A percentile compares a stretch with the other conserved stretches of the same genome.
These are phyloP conservation scores for Epipyxis sp. DNA, from an alignment of 108 stramenopile genomes.

Conservation along the genomic window DNA sequence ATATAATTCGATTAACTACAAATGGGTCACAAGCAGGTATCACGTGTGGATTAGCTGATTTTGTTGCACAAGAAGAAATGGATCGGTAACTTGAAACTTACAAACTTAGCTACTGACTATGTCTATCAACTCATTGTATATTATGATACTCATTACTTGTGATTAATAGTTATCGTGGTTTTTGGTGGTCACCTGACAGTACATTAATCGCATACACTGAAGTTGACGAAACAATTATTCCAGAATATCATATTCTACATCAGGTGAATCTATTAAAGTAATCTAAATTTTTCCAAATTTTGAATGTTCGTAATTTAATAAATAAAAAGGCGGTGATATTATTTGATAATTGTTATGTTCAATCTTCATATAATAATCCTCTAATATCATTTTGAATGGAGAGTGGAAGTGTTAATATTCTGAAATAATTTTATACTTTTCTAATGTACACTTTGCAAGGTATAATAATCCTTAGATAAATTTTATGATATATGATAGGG, in stretches of 20 bases:
- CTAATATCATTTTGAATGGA: too few relatives aligned
- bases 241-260: constrained; percentile 75
- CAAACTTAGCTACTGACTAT: neutral
- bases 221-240: constrained; percentile 77
- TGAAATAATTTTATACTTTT: too few relatives aligned
- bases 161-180: constrained; percentile 70
- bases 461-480: too few relatives aligned
- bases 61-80: constrained; percentile 91
- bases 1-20: constrained; percentile 46
- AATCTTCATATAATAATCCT: too few relatives aligned
- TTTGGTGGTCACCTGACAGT: constrained; percentile 77
- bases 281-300: too few relatives aligned
- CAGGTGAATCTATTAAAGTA: too few relatives aligned
- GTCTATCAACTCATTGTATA: neutral
- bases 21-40: constrained; percentile 47
- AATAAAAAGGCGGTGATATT: too few relatives aligned
- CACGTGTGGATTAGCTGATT: constrained; percentile 83
- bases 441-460: too few relatives aligned
- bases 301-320: too few relatives aligned
- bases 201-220: constrained; percentile 62
- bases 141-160: neutral
- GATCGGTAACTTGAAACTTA: constrained; percentile 53
- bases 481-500: too few relatives aligned
- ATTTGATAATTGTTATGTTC: too few relatives aligned
- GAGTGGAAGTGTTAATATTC: too few relatives aligned